Conservation (phyloP, 2,329 filamentous ascomycete genomes). For the Talaromyces rugulosus region DNA sequence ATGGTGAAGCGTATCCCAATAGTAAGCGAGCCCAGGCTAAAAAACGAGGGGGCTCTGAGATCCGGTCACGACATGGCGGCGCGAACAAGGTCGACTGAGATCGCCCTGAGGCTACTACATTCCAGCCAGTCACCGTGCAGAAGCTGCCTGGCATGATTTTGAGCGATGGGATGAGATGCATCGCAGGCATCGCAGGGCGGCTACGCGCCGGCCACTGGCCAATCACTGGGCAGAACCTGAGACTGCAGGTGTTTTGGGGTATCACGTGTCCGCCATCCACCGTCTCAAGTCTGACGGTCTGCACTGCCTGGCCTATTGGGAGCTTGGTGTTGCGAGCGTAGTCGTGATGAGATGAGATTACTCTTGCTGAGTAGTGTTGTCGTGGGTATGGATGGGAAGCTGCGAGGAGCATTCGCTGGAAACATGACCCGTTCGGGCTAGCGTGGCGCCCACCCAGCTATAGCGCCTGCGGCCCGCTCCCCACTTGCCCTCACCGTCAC, state of each 20-base stretch:
- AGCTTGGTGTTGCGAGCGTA: not conserved
- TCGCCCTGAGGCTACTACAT: not conserved
- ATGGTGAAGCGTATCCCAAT: constrained; percentile 7
- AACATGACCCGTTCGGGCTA: not conserved
- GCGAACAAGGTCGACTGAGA: not conserved
- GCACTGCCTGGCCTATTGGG: not conserved
- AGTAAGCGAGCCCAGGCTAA: not conserved
- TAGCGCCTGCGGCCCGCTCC: not conserved
- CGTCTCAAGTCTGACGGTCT: not conserved
- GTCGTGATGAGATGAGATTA: not conserved
- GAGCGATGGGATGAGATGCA: not conserved
- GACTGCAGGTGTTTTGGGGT: not conserved
- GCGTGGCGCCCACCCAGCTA: not conserved
- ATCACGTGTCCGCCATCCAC: not conserved
- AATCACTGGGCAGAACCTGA: constrained; percentile 1
- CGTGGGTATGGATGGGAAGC: not conserved
- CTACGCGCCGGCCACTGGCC: constrained; percentile 3
- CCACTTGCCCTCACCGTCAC: not conserved
- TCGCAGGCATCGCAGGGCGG: constrained; percentile 1
- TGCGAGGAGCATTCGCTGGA: not conserved
- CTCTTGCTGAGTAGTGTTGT: not conserved
- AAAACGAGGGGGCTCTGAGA: not conserved
- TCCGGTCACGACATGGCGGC: not conserved
- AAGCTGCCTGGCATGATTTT: not conserved
- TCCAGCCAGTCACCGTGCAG: not conserved